A percentile compares a stretch with the other conserved stretches of the same genome.
Conservation (phyloP, 495 filamentous ascomycete genomes). For the Penicilliopsis zonata region DNA sequence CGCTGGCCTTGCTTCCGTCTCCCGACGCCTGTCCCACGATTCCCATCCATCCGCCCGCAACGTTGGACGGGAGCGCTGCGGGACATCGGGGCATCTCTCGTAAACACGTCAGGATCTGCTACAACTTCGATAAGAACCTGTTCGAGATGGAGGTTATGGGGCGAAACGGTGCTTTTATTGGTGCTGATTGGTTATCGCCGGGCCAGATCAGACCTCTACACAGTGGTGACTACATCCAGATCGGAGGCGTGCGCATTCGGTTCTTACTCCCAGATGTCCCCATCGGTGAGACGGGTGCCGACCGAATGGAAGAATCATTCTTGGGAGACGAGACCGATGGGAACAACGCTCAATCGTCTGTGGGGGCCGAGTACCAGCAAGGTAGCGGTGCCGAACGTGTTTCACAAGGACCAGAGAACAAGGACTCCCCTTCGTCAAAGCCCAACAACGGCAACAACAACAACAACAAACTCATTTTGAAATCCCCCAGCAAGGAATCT, state of each 20-base stretch:
- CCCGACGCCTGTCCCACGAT: slow-evolving; percentile 59
- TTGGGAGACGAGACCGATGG: slow-evolving; percentile 30
- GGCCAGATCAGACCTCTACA: slow-evolving; percentile 53
- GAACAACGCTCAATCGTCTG: slow-evolving; percentile 16
- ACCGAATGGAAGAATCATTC: slow-evolving; percentile 52
- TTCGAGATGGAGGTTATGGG: slow-evolving; percentile 78
- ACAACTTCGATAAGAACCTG: slow-evolving; percentile 57
- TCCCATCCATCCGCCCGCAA: slow-evolving; percentile 66
- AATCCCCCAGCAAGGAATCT: slow-evolving; percentile 25
- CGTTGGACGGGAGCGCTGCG: slow-evolving; percentile 48
- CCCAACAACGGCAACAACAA: too few species aligned
- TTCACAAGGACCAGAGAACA: slow-evolving; percentile 21
- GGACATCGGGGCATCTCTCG: slow-evolving; percentile 63
- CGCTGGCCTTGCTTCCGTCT: slow-evolving; percentile 31
- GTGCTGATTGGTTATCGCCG: slow-evolving; percentile 53
- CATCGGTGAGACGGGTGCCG: slow-evolving; percentile 54
- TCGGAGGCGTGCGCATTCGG: slow-evolving; percentile 61
- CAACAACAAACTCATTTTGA: slow-evolving; percentile 25
- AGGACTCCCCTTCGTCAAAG: slow-evolving; percentile 17
- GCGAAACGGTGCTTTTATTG: slow-evolving; percentile 75
- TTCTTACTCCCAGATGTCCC: slow-evolving; percentile 67
- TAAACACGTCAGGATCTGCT: slow-evolving; percentile 72
- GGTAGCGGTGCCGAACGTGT: slow-evolving; percentile 22
- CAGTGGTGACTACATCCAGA: slow-evolving; percentile 63
- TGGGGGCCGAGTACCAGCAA: slow-evolving; percentile 24